Evolutionary conservation across 1,139 yeast genomes (phyloP), one percentile per base, ranked within the genome.

Genomic region (Geotrichum cucujoidarum): DNA sequence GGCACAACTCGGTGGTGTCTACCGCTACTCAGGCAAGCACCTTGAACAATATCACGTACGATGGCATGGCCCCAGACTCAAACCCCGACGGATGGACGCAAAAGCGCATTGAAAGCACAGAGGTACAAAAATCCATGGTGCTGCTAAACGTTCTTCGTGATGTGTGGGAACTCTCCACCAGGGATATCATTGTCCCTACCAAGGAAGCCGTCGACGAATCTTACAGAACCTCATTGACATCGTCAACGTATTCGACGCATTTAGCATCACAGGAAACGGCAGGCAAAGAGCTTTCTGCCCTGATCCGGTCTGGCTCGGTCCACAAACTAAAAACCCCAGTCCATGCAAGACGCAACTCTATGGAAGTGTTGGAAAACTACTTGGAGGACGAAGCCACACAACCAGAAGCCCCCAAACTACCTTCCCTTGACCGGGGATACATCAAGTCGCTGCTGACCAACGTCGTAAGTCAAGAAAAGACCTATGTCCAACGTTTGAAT

Each of bases 71-170:
- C 31, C 36, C 34, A 16, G 30, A 40, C 16, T 3, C 30, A 5
- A 22, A 32, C 38, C 53, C 57, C 10, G 60, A 56, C 27, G 51
- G 47, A 36, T 55, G 57, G 59, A 50, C 57, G n/a, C 55, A 57
- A 41, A 55, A 55, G 39, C 31, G 51, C 18, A 47, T 53, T n/a
- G 57, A 52, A 34, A 40, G 37, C 29, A 43, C 53, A 11, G 61
- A 59, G 36, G 36, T 56, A 14, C 53, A 55, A 32, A 54, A 54
- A 39, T 48, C 62, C 17, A 53, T 49, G 29, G 53, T 60, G 7
- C 42, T 60, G 21, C 22, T 60, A 42, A 51, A 55, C 36, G 47
- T 60, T 29, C 53, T 60, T 18, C 53, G 54, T 27, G 63, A 60
- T 45, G 52, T 59, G 38, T 48, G 57, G 48, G 62, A 60, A 35